Evolutionary conservation across 108 stramenopile species (phyloP), one percentile per base, ranked within the genome.

Genomic region (Bacterosira constricta): DNA sequence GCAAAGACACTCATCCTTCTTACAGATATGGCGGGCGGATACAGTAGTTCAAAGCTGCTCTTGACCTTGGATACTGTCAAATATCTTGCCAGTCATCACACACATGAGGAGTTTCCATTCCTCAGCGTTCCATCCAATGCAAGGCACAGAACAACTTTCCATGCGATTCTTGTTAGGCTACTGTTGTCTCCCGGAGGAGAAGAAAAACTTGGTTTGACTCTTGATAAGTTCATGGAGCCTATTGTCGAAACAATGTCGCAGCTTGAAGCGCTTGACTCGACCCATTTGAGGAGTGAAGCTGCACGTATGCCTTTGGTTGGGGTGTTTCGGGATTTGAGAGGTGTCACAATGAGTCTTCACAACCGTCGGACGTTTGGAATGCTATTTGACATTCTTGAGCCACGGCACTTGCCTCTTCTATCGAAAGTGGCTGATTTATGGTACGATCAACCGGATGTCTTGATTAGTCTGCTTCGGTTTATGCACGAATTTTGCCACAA

Each of bases 401-500:
- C 98, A 3, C 66, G 80, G 4, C 90, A 96, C 74, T 79, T 96
- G 46, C 89, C 96, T 7, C 70, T 98, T 17, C 81, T 98, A 23
- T 72, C 93, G 8, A 88, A 91, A 53, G 94, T 96, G 31, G 92
- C 93, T 12, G 95, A 97, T 64, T 79, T 86, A 13, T 99, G 96
- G 96, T 86, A 82, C 61, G 98, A 97, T 83, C 92, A 95, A 75
- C 93, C 96, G 1, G 93, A 92, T 65, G 97, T 98, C 4, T 93
- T 86, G 13, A 97, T 96, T 46, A 90, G 96, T 61, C 82, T 99
- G 29, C 85, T 99, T 20, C 96, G 97, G 38, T 97, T 97, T 70
- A 68, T 97, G 83, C 88, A 96, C 41, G 98, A 99, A 73, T 97
- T 99, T 71, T 96, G 95, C 53, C 87, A 93, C 85, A 99, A 99